A percentile compares a stretch with the other conserved stretches of the same genome.
These are phyloP conservation scores for Colletotrichum truncatum DNA, from an alignment of 2,329 filamentous ascomycete species.

Conservation along the genomic window DNA sequence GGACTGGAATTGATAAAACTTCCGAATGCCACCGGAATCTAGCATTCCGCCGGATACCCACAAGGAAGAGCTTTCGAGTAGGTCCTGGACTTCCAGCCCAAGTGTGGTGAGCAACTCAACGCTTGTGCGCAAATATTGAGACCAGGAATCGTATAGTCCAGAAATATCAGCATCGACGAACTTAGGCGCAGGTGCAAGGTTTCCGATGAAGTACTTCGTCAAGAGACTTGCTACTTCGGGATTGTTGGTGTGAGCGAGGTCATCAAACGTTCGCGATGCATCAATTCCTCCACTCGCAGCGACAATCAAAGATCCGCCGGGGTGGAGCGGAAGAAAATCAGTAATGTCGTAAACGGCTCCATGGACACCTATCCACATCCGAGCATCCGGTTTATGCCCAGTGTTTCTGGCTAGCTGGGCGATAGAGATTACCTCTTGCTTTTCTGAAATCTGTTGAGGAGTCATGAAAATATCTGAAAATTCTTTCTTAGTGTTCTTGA, in stretches of 20 bases:
- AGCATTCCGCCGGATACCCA: too few species aligned
- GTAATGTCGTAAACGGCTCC: conserved; percentile 63
- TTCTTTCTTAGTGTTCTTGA: too few species aligned
- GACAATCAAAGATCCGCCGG: conserved; percentile 61
- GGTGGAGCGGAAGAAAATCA: conserved; percentile 62
- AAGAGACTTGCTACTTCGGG: conserved; percentile 61
- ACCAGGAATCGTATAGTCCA: conserved; percentile 58
- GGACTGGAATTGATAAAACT: conserved; percentile 62
- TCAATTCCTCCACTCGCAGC: conserved; percentile 63
- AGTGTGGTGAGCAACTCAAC: conserved; percentile 62
- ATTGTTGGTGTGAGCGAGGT: conserved; percentile 63
- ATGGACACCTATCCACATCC: conserved; percentile 62
- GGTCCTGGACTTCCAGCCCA: conserved; percentile 61
- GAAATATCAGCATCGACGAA: conserved; percentile 52
- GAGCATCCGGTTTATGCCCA: conserved; percentile 54
- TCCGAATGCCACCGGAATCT: conserved; percentile 57
- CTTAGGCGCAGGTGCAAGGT: conserved; percentile 59
- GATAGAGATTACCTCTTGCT: conserved; percentile 58
- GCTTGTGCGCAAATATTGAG: conserved; percentile 55
- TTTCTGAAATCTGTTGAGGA: conserved; percentile 59
- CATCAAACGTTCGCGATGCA: conserved; percentile 61
- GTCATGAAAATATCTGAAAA: conserved; percentile 67
- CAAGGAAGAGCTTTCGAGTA: conserved; percentile 57
- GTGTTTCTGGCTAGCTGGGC: conserved; percentile 60
- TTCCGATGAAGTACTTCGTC: conserved; percentile 63